Evolutionary conservation across 2,329 filamentous ascomycete species (phyloP), one percentile per base, ranked within the genome.

Genomic region (Diaporthe longicolla): DNA sequence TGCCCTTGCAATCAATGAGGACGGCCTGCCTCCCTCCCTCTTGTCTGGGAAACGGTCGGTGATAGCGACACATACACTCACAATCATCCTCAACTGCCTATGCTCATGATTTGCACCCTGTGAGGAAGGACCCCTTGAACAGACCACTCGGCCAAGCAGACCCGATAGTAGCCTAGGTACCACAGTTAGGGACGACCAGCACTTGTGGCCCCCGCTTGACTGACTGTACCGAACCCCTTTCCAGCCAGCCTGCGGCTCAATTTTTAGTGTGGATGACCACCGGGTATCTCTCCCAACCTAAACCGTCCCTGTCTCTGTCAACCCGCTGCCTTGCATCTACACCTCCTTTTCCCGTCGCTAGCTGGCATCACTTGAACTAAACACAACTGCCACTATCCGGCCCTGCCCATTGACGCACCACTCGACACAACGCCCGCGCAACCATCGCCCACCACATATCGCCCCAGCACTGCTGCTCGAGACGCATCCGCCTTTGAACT

Each of bases 381-480:
- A 68, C 70, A 70, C 57, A 65, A 24, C 45, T 74, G 21, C 72
- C 50, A 63, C 71, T 48, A 48, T 48, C 72, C 48, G 70, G 50
- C 35, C 68, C 58, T 43, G 40, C 37, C 71, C 13, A 45, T 70
- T 48, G 24, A 70, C 24, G 66, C 63, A 71, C 69, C 55, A 29
- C 37, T 66, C 24, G 57, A 57, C 55, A 21, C 32, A 29, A 77
- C 75, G 76, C 65, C 72, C 76, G 74, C 76, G 73, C 78, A 78
- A 79, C 80, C 76, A 69, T 40, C 74, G 65, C 10, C 73, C 37
- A 71, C 70, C 61, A 70, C 69, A 61, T 66, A 77, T 76, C 48
- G 32, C 73, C 74, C 76, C 74, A 59, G 65, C 63, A 76, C 54
- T 69, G 75, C 76, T 73, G 72, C 77, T 76, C 74, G 76, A 77